These are phyloP conservation scores for Dendrocalamus latiflorus DNA, from an alignment of 202 grass and related monocot genomes.

Conservation along the genomic window DNA sequence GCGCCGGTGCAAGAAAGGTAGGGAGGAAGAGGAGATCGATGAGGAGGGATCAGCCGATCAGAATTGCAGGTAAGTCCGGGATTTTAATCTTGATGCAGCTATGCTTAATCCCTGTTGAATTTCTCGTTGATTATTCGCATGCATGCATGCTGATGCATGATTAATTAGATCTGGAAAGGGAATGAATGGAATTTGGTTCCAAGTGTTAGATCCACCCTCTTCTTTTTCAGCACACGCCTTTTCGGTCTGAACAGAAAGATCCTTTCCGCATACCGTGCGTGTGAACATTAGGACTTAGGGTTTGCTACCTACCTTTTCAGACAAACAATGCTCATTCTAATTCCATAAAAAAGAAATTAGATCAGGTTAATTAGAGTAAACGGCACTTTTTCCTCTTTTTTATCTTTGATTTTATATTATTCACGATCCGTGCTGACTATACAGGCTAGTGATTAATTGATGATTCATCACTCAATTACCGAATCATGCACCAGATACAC, in stretches of 20 bases:
- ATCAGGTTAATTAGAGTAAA: background rate
- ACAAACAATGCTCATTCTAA: background rate
- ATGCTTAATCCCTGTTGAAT: background rate
- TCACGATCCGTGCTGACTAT: background rate
- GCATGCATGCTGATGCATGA: background rate
- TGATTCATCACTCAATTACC: background rate
- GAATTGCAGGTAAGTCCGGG: slow-evolving; percentile 3
- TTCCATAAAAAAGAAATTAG: background rate
- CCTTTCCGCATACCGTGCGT: background rate
- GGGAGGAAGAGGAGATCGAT: slow-evolving; percentile 26
- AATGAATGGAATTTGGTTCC: background rate
- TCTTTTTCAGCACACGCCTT: background rate
- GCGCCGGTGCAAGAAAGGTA: slow-evolving; percentile 30
- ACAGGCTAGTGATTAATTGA: background rate
- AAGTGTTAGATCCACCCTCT: background rate
- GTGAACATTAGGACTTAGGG: slow-evolving; percentile 18
- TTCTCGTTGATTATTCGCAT: background rate
- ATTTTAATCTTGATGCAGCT: background rate
- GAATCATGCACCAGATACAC: background rate
- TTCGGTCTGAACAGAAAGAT: background rate
- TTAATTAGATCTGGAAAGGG: background rate
- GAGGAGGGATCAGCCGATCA: slow-evolving; percentile 22
- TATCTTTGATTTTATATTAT: background rate
- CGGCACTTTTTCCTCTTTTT: background rate
- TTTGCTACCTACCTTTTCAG: background rate